phyloP scores from a whole-genome alignment of 2,329 filamentous ascomycete species.

The Diplocarpon mali region DNA sequence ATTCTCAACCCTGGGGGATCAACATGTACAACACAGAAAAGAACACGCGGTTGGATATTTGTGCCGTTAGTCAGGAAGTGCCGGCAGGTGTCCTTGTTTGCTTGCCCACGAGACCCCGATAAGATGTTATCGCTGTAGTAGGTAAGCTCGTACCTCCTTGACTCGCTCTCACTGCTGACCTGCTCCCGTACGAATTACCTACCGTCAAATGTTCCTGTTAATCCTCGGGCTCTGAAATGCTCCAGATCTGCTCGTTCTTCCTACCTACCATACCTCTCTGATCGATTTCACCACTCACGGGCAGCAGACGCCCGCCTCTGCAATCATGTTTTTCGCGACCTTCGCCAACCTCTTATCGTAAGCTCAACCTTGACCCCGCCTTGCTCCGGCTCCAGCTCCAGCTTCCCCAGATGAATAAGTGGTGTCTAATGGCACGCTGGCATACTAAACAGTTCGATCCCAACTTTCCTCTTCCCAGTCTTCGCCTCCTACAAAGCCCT shows the following conservation, averaged over 20 bases:
- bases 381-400: constrained; percentile 9
- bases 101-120: constrained; percentile 5
- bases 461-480: constrained; percentile 86
- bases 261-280: background rate
- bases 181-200: background rate
- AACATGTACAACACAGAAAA: no score
- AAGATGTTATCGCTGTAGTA: background rate
- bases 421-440: constrained; percentile 11
- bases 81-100: background rate
- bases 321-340: constrained; percentile 57
- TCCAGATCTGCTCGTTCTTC: background rate
- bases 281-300: background rate
- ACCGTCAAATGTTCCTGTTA: background rate
- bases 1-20: no score
- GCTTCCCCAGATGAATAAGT: constrained; percentile 5
- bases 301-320: background rate
- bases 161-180: background rate
- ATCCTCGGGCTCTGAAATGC: background rate
- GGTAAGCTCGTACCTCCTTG: background rate
- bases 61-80: no score
- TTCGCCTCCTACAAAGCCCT: constrained; percentile 98
- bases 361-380: constrained; percentile 30
- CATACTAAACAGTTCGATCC: constrained; percentile 53
- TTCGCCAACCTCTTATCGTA: constrained; percentile 70
- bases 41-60: no score